phyloP scores from a whole-genome alignment of 805 yeast species.

The Lipomyces spencermartinsiae region DNA sequence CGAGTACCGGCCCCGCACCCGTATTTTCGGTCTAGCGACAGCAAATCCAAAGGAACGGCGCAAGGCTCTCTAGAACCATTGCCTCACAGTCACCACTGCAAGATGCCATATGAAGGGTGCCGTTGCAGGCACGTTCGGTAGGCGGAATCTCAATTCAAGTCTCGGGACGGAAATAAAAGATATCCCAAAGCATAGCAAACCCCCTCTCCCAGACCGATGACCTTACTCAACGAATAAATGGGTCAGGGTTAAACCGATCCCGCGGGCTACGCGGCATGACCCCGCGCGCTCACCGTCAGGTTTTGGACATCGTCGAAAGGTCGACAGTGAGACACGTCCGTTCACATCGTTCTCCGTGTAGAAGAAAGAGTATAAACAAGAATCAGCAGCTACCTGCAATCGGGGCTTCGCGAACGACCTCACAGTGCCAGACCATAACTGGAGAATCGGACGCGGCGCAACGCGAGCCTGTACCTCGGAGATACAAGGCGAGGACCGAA shows the following conservation, averaged over 20 bases:
- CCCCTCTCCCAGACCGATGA: not conserved
- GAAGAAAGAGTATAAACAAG: not conserved
- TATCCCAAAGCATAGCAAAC: not conserved
- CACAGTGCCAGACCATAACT: not conserved
- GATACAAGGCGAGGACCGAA: slow-evolving; percentile 2
- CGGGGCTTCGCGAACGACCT: not conserved
- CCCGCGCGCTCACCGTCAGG: not conserved
- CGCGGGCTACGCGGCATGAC: not conserved
- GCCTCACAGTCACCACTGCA: not conserved
- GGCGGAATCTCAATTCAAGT: not conserved
- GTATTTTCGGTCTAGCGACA: not conserved
- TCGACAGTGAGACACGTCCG: slow-evolving; percentile 5
- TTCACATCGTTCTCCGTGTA: not conserved
- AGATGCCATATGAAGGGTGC: not conserved
- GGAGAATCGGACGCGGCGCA: slow-evolving; percentile 1
- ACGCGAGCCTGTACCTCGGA: slow-evolving; percentile 2
- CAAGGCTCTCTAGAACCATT: not conserved
- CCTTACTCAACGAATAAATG: not conserved
- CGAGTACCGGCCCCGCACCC: slow-evolving; percentile 12
- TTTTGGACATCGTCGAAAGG: slow-evolving; percentile 5
- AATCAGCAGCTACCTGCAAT: not conserved
- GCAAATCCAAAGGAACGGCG: not conserved
- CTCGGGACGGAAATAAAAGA: not conserved
- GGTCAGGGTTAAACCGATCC: not conserved
- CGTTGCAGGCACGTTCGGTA: not conserved